These are phyloP conservation scores for Boletus fagicola DNA, from an alignment of 768 basidiomycete species.

Conservation along the genomic window DNA sequence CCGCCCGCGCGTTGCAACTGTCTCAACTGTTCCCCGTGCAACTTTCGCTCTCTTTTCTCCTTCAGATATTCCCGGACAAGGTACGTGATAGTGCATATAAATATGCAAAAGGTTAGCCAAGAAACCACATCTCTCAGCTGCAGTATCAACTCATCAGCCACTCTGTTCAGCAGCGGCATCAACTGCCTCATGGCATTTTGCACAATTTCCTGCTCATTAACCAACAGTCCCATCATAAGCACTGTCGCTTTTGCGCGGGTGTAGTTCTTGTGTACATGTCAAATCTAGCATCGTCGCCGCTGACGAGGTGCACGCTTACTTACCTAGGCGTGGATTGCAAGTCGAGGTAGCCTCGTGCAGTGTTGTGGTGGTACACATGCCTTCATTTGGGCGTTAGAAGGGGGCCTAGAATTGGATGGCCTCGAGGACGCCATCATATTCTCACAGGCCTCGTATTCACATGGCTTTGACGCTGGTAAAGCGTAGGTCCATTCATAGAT, in stretches of 20 bases:
- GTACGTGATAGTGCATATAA: constrained; percentile 18
- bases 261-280: neutral
- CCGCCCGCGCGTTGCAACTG: neutral
- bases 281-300: neutral
- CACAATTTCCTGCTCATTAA: constrained; percentile 20
- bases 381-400: neutral
- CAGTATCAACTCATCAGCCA: neutral
- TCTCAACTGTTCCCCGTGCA: constrained; percentile 18
- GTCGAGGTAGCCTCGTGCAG: neutral
- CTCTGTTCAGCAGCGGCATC: constrained; percentile 12
- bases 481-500: neutral
- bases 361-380: neutral
- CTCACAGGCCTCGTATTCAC: neutral
- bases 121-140: neutral
- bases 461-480: neutral
- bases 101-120: constrained; percentile 8
- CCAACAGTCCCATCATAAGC: constrained; percentile 17
- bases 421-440: constrained; percentile 5
- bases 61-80: constrained; percentile 15
- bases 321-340: neutral
- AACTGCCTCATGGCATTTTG: constrained; percentile 4
- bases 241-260: neutral
- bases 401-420: neutral
- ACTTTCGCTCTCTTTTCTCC: constrained; percentile 20
- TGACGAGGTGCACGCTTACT: neutral